Base-by-base conservation (phyloP, 2,329 filamentous ascomycete species). In the Calonectria multiphialidica region DNA sequence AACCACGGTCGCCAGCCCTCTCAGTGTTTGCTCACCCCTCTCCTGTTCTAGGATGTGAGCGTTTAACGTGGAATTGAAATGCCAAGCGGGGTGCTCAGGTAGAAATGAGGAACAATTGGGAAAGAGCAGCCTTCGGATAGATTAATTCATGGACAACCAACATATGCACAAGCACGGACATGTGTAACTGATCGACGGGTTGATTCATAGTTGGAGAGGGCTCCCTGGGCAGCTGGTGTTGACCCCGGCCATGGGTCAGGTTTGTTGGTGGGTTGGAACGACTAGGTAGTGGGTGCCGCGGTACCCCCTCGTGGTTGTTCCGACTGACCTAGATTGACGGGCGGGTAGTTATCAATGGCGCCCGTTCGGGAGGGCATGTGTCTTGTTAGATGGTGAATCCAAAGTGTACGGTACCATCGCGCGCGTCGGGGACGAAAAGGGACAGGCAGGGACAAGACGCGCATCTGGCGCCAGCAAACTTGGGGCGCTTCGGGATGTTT, bases 381-480 rank as follows among this genome's bases (percentile, higher is more conserved):
- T 50, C 30, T 64, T 61, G 37, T 18, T 61, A 30, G 37, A 61
- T 61, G 37, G 57, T 53, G 44, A 37, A n/a, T 40, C 47, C 30
- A 61, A n/a, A 25, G 45, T 28, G 59, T 37, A 44, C 25, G 33
- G 40, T 45, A 33, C 33, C 33, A 62, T 53, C 44, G 33, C 35
- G 33, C 8, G 30, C 45, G 16, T 47, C 21, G 55, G 13, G 53
- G 53, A 57, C 53, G 18, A 57, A 57, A 57, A 21, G 53, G 53
- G 67, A 53, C 40, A 44, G n/a, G n/a, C 40, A 44, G n/a, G n/a
- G 23, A 55, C 53, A 61, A 30, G 66, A 78, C 76, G 77, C 77
- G 74, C 77, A 78, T 78, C 76, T 78, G 74, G 74, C 77, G 77
- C 75, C 69, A 59, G 71, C 49, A 73, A 66, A 74, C 35, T 30